Base-by-base conservation (phyloP, 345 rosid species). In the Sonneratia alba region DNA sequence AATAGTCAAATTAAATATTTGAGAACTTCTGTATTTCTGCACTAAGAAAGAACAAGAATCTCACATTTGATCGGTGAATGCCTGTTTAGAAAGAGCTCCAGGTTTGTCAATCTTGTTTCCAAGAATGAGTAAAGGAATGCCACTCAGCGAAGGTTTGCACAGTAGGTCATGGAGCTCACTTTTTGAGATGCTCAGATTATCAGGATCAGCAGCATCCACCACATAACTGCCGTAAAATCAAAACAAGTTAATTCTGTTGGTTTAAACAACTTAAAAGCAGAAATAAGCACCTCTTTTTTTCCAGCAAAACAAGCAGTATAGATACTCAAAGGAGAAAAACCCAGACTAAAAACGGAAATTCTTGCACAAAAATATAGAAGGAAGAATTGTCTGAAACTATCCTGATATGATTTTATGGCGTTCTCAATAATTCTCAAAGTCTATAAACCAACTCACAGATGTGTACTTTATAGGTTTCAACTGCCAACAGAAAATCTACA, bases 91-190 rank as follows among this genome's bases (percentile, higher is more conserved):
- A 72, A 95, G 83, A 71, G 98, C 99, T 88, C 91, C 98, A 36
- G 97, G 88, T 74, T 88, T 95, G 78, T 95, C 99, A 14, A 95
- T 92, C 78, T 92, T 95, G 86, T 92, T 92, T 37, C 99, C 99
- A 0, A 95, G 93, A 75, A 95, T 83, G 77, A 95, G 86, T 80
- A 95, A 78, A 69, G 99, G 98, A 74, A 95, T 95, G 71, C 89
- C 96, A 47, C 68, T 88, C 27, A 95, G 79, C 67, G 97, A 90
- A 49, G 99, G 97, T 74, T 95, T 95, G 5, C 79, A 81, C 76
- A 95, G 72, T 48, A 95, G 89, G 40, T 92, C 99, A 8, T 86
- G 91, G 67, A 95, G 77, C 77, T 95, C 99, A 38, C 91, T 89
- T 75, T 81, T 89, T 12, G 97, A 89, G 78, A 95, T 83, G 72